Percentiles rank a stretch among this genome's conserved stretches.
These are phyloP conservation scores for Pichia kluyveri DNA, from an alignment of 805 yeast species.

Conservation along the genomic window DNA sequence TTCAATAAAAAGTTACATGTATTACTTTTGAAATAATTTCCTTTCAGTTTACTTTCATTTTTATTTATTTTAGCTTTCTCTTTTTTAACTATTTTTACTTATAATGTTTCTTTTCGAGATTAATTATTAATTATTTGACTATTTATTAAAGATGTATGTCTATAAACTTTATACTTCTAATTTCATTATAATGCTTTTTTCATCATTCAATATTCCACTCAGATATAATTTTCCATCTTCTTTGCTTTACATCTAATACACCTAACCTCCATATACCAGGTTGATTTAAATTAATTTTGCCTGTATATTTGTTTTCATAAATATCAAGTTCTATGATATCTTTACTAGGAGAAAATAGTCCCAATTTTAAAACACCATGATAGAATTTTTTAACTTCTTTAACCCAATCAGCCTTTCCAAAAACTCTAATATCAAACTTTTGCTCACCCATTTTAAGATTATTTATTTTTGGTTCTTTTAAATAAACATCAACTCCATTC, in stretches of 20 bases:
- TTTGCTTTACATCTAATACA: constrained; percentile 66
- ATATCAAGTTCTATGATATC: constrained; percentile 53
- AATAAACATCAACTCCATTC: constrained; percentile 50
- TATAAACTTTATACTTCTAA: too few species aligned
- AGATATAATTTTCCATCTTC: constrained; percentile 81
- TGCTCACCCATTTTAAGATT: constrained; percentile 32
- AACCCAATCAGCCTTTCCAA: neutral
- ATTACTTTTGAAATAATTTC: too few species aligned
- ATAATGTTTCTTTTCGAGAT: too few species aligned
- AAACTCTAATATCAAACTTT: constrained; percentile 3
- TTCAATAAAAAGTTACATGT: too few species aligned
- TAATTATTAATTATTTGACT: too few species aligned
- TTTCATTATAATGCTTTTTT: too few species aligned
- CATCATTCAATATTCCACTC: constrained; percentile 55
- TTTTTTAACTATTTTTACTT: too few species aligned
- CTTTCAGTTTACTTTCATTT: too few species aligned
- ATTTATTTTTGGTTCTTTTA: constrained; percentile 76
- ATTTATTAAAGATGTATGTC: too few species aligned
- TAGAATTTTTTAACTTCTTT: neutral
- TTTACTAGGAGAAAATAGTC: constrained; percentile 77
- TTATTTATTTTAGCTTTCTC: too few species aligned
- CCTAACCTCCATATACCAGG: constrained; percentile 78
- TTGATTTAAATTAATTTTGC: constrained; percentile 54
- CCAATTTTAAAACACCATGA: constrained; percentile 45
- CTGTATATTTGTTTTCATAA: constrained; percentile 45